These are phyloP conservation scores for Apiotrichum siamense DNA, from an alignment of 1,284 basidiomycete genomes.

Conservation along the genomic window DNA sequence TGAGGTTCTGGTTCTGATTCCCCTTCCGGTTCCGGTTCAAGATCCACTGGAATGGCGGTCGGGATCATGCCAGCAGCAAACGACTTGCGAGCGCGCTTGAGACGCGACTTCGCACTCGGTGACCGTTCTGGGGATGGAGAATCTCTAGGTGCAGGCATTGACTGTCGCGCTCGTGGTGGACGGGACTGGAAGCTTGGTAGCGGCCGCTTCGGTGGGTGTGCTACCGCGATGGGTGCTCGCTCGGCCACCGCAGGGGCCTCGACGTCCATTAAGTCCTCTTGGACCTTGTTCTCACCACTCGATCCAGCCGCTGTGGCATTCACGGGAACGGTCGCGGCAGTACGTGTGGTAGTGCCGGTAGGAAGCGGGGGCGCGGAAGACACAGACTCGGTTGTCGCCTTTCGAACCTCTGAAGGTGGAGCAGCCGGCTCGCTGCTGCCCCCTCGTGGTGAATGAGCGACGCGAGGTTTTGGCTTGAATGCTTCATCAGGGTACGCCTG, in stretches of 20 bases:
- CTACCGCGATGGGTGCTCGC: background rate
- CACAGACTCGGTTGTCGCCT: too few species aligned
- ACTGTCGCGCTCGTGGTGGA: background rate
- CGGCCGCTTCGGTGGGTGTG: too few species aligned
- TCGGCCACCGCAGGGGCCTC: background rate
- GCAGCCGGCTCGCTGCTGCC: background rate
- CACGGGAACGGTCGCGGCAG: too few species aligned
- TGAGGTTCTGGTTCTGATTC: background rate
- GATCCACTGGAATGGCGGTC: background rate
- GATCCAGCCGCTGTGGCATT: too few species aligned
- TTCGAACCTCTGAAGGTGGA: background rate
- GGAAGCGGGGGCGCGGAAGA: too few species aligned
- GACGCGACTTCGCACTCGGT: background rate
- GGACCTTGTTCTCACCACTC: background rate
- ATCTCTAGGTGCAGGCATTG: background rate
- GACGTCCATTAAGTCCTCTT: slow-evolving; percentile 6
- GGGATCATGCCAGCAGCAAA: background rate
- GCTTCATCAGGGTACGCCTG: slow-evolving; percentile 11
- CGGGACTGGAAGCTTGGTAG: background rate
- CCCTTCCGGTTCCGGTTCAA: background rate
- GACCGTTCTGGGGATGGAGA: background rate
- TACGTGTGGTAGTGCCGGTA: too few species aligned
- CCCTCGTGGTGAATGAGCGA: background rate
- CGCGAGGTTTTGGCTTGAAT: background rate
- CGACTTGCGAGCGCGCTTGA: background rate